These are phyloP conservation scores for Gossypium herbaceum DNA, from an alignment of 345 rosid species.

Conservation along the genomic window DNA sequence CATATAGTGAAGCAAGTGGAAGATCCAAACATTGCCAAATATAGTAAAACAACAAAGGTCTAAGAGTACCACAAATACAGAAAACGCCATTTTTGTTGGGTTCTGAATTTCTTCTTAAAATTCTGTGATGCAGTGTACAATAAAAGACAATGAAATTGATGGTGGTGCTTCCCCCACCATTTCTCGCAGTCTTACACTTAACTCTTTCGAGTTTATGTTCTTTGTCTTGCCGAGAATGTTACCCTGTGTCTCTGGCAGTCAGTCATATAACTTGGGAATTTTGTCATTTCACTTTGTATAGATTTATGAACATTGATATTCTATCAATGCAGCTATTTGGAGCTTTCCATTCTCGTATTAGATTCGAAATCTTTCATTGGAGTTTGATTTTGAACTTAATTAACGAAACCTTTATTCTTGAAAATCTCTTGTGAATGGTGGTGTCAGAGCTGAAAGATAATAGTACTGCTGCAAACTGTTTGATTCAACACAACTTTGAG, in stretches of 20 bases:
- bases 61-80: not conserved
- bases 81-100: slow-evolving; percentile 10
- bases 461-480: not conserved
- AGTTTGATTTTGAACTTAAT: not conserved
- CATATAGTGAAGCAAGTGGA: slow-evolving; percentile 15
- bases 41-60: not conserved
- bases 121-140: not conserved
- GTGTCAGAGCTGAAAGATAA: not conserved
- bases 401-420: not conserved
- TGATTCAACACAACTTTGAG: not conserved
- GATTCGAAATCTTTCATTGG: not conserved
- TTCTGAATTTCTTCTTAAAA: not conserved
- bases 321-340: not conserved
- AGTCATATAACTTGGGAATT: not conserved
- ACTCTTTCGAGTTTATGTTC: not conserved
- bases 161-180: slow-evolving; percentile 15
- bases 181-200: not conserved
- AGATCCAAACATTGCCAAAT: slow-evolving; percentile 9
- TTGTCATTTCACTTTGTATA: not conserved
- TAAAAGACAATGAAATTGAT: not conserved
- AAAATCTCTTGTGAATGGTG: not conserved
- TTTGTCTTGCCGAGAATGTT: not conserved
- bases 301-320: not conserved
- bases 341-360: not conserved
- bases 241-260: too few relatives aligned